phyloP scores from a whole-genome alignment of 306 rosid species.

The Quercus glauca region DNA sequence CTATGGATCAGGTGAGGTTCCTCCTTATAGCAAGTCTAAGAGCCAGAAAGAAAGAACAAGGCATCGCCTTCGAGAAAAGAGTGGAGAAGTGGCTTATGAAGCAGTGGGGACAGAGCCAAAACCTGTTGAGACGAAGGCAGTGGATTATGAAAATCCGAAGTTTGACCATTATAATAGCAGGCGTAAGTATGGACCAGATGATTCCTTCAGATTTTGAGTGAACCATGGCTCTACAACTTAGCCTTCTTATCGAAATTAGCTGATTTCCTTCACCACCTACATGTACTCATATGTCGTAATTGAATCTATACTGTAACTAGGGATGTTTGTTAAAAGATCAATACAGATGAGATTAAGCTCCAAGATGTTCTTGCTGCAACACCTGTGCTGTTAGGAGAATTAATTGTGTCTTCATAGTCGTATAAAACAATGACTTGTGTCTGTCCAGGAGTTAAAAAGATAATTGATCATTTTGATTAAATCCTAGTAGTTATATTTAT shows the following conservation, averaged over 20 bases:
- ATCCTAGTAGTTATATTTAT: too few species aligned
- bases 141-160: slow-evolving; percentile 42
- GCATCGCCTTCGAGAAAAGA: slow-evolving; percentile 83
- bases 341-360: slow-evolving; percentile 7
- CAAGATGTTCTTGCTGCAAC: background rate
- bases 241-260: slow-evolving; percentile 3
- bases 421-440: too few species aligned
- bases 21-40: slow-evolving; percentile 63
- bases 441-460: too few species aligned
- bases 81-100: slow-evolving; percentile 57
- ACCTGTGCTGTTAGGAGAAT: background rate
- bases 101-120: slow-evolving; percentile 51
- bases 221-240: slow-evolving; percentile 16
- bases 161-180: slow-evolving; percentile 74
- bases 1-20: slow-evolving; percentile 69
- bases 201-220: slow-evolving; percentile 47
- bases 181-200: slow-evolving; percentile 53
- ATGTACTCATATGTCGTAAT: slow-evolving; percentile 20
- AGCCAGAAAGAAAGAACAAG: slow-evolving; percentile 80
- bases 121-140: slow-evolving; percentile 49
- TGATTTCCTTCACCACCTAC: slow-evolving; percentile 32
- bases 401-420: background rate
- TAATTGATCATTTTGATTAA: too few species aligned
- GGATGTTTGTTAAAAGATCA: slow-evolving; percentile 16
- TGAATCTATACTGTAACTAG: slow-evolving; percentile 24